These are phyloP conservation scores for Amanita phalloides DNA, from an alignment of 768 basidiomycete species.

Conservation along the genomic window DNA sequence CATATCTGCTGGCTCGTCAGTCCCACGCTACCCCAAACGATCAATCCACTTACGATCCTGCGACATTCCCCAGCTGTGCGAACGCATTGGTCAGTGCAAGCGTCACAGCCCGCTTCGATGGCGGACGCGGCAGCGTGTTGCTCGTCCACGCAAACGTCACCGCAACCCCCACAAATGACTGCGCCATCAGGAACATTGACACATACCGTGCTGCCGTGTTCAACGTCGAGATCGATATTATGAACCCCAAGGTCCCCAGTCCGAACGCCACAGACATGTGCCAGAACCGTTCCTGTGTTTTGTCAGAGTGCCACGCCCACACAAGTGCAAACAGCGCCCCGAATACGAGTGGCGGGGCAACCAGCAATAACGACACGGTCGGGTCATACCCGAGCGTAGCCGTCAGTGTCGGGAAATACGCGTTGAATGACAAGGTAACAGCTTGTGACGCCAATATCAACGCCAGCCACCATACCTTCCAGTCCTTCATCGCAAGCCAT, in stretches of 20 bases:
- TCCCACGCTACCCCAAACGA: conserved; percentile 1
- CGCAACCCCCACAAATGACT: conserved; percentile 62
- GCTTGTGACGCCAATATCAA: conserved; percentile 50
- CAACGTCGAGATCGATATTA: conserved; percentile 64
- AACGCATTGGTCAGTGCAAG: conserved; percentile 75
- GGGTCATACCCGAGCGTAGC: conserved; percentile 59
- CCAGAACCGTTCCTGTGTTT: conserved; percentile 61
- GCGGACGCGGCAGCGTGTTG: conserved; percentile 55
- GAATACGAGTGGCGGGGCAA: conserved; percentile 74
- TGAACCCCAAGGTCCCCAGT: conserved; percentile 63
- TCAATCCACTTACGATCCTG: conserved; percentile 55
- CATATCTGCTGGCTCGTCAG: conserved; percentile 30
- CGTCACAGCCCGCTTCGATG: conserved; percentile 76
- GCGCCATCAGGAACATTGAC: conserved; percentile 73
- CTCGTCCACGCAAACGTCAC: conserved; percentile 43
- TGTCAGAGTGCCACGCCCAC: conserved; percentile 60
- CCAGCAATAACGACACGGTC: conserved; percentile 62
- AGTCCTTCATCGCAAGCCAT: conserved; percentile 55
- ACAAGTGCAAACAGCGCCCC: conserved; percentile 50
- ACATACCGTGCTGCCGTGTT: conserved; percentile 60
- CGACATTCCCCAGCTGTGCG: conserved; percentile 75
- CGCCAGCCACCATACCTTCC: conserved; percentile 80
- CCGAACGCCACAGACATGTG: conserved; percentile 49
- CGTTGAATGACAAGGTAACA: conserved; percentile 64
- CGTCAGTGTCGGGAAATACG: conserved; percentile 70